phyloP scores from a whole-genome alignment of 2,329 filamentous ascomycete species.

The Neonectria ditissima region DNA sequence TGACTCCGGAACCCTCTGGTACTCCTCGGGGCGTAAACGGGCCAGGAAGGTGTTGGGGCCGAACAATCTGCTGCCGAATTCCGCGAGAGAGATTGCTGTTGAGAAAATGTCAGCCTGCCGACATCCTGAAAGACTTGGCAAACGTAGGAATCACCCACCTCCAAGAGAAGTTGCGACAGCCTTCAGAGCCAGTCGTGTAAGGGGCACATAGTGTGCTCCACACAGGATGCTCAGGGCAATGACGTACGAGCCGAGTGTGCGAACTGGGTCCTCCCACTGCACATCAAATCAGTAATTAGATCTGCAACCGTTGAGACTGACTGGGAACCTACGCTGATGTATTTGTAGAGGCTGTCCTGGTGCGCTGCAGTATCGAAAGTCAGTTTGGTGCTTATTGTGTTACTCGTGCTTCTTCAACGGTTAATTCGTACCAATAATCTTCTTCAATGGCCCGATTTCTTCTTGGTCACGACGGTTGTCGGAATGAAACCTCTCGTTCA shows the following conservation, averaged over 20 bases:
- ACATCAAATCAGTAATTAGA: neutral
- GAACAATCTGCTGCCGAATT: conserved; percentile 34
- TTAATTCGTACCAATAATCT: conserved; percentile 32
- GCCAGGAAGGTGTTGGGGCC: conserved; percentile 33
- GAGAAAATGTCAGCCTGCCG: neutral
- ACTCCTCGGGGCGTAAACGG: conserved; percentile 35
- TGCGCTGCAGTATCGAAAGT: conserved; percentile 11
- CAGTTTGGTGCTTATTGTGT: neutral
- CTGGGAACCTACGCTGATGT: conserved; percentile 33
- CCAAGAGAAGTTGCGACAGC: conserved; percentile 29
- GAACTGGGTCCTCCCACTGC: conserved; percentile 39
- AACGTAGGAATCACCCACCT: conserved; percentile 16
- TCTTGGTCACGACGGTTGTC: conserved; percentile 7
- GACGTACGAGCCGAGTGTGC: conserved; percentile 37
- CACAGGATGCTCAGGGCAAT: conserved; percentile 32
- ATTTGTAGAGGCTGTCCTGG: conserved; percentile 41
- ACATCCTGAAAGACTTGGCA: rapidly evolving
- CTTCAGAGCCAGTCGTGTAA: conserved; percentile 35
- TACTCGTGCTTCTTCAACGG: no score
- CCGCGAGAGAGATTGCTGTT: conserved; percentile 34
- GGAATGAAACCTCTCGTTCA: neutral
- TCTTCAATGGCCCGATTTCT: conserved; percentile 32
- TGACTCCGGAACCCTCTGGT: conserved; percentile 35
- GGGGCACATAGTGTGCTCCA: conserved; percentile 31
- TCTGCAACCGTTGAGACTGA: rapidly evolving